Percentiles rank a stretch among this genome's conserved stretches.
These are phyloP conservation scores for Pholiota molesta DNA, from an alignment of 768 basidiomycete genomes.

Conservation along the genomic window DNA sequence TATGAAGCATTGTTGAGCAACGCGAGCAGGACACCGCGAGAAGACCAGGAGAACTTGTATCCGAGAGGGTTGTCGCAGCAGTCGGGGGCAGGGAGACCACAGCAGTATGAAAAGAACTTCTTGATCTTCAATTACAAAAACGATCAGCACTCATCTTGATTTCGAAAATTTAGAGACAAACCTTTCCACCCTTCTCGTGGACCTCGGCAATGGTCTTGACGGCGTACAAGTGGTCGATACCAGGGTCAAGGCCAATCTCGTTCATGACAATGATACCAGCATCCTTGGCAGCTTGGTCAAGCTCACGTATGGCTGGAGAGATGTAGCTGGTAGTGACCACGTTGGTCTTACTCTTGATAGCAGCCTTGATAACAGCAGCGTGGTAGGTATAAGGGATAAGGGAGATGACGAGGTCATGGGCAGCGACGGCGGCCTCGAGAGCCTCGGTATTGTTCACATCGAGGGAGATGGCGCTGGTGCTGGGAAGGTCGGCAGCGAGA, in stretches of 20 bases:
- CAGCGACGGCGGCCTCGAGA: slow-evolving; percentile 80
- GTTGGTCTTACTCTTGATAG: slow-evolving; percentile 86
- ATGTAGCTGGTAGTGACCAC: slow-evolving; percentile 98
- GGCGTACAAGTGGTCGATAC: slow-evolving; percentile 90
- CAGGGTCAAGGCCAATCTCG: slow-evolving; percentile 97
- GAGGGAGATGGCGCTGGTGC: slow-evolving; percentile 77
- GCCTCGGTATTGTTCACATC: slow-evolving; percentile 74
- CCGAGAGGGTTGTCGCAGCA: slow-evolving; percentile 94
- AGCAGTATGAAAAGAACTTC: slow-evolving; percentile 92
- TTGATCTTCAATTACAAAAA: slow-evolving; percentile 58
- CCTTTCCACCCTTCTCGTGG: slow-evolving; percentile 89
- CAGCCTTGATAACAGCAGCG: slow-evolving; percentile 86
- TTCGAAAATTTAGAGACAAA: neutral
- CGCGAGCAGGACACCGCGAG: slow-evolving; percentile 93
- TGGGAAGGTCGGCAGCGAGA: slow-evolving; percentile 68
- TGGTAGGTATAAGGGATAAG: slow-evolving; percentile 96
- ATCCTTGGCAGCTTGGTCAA: slow-evolving; percentile 78
- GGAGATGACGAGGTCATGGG: slow-evolving; percentile 92
- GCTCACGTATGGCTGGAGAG: slow-evolving; percentile 85
- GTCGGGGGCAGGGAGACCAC: slow-evolving; percentile 92
- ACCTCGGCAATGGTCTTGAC: slow-evolving; percentile 94
- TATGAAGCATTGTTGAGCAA: slow-evolving; percentile 90
- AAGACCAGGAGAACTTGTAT: slow-evolving; percentile 99
- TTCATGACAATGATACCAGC: slow-evolving; percentile 96
- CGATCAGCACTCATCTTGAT: neutral